phyloP scores from a whole-genome alignment of 2,329 filamentous ascomycete genomes.

The Fusarium acutatum region DNA sequence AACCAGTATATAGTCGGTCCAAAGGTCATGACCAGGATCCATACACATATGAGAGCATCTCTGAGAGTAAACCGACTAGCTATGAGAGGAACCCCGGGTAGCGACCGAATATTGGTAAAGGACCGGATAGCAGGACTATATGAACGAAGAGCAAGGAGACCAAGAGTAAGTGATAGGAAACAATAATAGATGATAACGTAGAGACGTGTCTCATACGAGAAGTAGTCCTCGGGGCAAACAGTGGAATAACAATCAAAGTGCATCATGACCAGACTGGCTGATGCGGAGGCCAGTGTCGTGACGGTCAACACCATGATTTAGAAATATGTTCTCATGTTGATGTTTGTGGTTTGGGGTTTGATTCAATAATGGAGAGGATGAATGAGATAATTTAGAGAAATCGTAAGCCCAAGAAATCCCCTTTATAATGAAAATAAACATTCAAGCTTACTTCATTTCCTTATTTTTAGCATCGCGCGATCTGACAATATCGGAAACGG shows the following conservation, averaged over 20 bases:
- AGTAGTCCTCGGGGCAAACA: neutral
- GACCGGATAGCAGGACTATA: neutral
- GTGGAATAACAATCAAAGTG: neutral
- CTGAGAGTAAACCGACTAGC: neutral
- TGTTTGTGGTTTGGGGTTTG: too few relatives aligned
- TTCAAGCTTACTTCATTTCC: too few relatives aligned
- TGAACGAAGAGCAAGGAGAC: neutral
- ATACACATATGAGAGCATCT: neutral
- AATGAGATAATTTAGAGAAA: accelerated
- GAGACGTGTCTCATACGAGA: neutral
- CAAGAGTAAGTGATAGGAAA: accelerated
- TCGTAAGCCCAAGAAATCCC: accelerated
- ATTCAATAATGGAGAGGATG: too few relatives aligned
- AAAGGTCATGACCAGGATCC: neutral
- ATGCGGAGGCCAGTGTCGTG: neutral
- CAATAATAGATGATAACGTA: neutral
- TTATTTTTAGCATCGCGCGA: too few relatives aligned
- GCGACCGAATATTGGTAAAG: accelerated
- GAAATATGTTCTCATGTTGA: neutral
- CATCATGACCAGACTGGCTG: neutral
- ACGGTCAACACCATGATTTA: neutral
- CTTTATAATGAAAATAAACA: too few relatives aligned
- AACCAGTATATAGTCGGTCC: neutral
- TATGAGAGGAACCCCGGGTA: accelerated
- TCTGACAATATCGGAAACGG: too few relatives aligned